phyloP scores from a whole-genome alignment of 2,329 filamentous ascomycete genomes.

The Fusarium floridanum region DNA sequence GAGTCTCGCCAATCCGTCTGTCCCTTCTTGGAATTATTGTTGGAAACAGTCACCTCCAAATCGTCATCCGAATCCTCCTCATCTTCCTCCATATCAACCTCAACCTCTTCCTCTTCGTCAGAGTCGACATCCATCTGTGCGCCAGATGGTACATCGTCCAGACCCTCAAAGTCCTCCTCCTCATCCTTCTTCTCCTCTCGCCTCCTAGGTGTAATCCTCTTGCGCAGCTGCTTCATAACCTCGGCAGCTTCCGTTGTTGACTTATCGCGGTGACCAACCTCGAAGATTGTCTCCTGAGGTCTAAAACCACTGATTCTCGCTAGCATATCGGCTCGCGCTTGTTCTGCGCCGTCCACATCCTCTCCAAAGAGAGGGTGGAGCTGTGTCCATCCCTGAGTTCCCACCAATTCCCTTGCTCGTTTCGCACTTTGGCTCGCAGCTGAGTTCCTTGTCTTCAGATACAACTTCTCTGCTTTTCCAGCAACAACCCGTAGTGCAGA shows the following conservation, averaged over 20 bases:
- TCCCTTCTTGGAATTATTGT: constrained; percentile 66
- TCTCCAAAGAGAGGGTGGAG: constrained; percentile 86
- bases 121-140: constrained; percentile 51
- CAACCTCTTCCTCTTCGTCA: constrained; percentile 44
- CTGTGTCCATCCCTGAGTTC: constrained; percentile 77
- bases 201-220: constrained; percentile 73
- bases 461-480: constrained; percentile 91
- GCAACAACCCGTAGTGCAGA: constrained; percentile 78
- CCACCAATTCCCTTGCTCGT: constrained; percentile 82
- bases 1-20: constrained; percentile 81
- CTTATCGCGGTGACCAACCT: constrained; percentile 83
- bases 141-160: constrained; percentile 48
- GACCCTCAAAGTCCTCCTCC: constrained; percentile 52
- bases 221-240: constrained; percentile 79
- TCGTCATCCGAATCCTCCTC: constrained; percentile 72
- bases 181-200: constrained; percentile 59
- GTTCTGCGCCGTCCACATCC: constrained; percentile 73
- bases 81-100: constrained; percentile 56
- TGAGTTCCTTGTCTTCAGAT: constrained; percentile 88
- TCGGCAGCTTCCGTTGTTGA: constrained; percentile 75
- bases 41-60: constrained; percentile 78
- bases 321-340: constrained; percentile 86
- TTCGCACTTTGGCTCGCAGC: constrained; percentile 93
- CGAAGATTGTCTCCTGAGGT: constrained; percentile 95
- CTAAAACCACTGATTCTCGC: constrained; percentile 89